Percentiles rank a stretch among this genome's conserved stretches.
phyloP scores from a whole-genome alignment of 805 yeast genomes.

The Metschnikowia amazonensis region DNA sequence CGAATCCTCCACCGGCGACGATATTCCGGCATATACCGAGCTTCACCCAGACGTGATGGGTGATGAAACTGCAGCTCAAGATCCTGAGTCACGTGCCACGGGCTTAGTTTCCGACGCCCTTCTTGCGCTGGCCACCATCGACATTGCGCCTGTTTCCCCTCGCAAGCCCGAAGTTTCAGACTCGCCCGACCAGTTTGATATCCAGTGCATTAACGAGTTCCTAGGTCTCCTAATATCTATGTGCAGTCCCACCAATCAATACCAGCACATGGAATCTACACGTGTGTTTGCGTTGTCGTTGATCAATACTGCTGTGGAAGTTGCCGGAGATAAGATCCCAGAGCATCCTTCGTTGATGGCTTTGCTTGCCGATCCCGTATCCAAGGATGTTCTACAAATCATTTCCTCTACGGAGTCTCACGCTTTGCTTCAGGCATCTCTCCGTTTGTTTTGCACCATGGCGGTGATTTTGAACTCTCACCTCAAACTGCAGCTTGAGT shows the following conservation, averaged over 20 bases:
- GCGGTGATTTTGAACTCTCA: conserved; percentile 61
- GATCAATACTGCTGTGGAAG: conserved; percentile 75
- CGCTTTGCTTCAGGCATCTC: conserved; percentile 65
- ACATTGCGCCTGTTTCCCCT: conserved; percentile 8
- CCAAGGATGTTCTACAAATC: conserved; percentile 77
- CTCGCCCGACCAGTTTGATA: conserved; percentile 53
- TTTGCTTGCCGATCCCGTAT: conserved; percentile 73
- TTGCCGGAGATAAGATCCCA: conserved; percentile 61
- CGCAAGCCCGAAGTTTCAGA: conserved; percentile 7
- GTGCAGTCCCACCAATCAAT: conserved; percentile 76
- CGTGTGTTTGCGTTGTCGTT: conserved; percentile 78
- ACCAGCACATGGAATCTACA: conserved; percentile 82
- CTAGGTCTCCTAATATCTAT: conserved; percentile 72
- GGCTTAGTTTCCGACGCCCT: not conserved
- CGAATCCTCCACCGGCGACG: conserved; percentile 27
- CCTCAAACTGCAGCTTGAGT: conserved; percentile 77
- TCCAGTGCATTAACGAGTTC: conserved; percentile 72
- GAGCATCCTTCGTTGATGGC: conserved; percentile 61
- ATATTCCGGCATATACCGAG: conserved; percentile 45
- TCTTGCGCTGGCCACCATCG: conserved; percentile 7
- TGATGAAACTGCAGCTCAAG: conserved; percentile 24
- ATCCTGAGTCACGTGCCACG: not conserved
- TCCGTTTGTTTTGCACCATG: conserved; percentile 71
- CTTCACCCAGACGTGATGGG: conserved; percentile 62
- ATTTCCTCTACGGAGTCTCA: conserved; percentile 73